Base-by-base conservation (phyloP, 2,329 filamentous ascomycete genomes). In the Aspergillus sp. region DNA sequence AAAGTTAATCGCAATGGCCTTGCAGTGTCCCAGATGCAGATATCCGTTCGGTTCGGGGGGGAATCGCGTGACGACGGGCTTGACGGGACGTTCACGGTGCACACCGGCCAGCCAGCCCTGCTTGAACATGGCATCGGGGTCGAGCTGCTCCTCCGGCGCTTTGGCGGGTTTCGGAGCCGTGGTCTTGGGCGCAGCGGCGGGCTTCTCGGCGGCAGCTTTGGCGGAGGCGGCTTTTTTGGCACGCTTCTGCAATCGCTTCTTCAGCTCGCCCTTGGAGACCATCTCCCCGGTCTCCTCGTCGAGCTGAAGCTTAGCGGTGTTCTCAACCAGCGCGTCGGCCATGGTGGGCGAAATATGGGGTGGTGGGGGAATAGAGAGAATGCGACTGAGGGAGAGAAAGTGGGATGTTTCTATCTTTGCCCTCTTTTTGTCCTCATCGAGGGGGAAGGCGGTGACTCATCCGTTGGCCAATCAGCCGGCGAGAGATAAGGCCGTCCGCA, bases 1-100 rank as follows among this genome's bases (percentile, higher is more conserved):
- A 78, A 98, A 98, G 78, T 98, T 97, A 75, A 98, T 87, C 0
- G 92, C 90, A 74, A 98, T 97, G 22, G 95, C 94, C 80, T 98
- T 98, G 65, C 90, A 90, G 73, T 98, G 95, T 20, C 94, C 94
- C 67, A 98, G 90, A 73, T 97, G 93, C 10, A 97, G 84, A 74
- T 90, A 97, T 56, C 94, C 95, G 75, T 98, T 98, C 52, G 95
- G 95, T 77, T 94, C 90, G 20, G 90, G 90, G 2, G 90, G 90
- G 71, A 94, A 93, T 66, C 90, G 86, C 4, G 90, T 92, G 52
- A 88, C 67, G 18, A 82, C 77, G 31, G 75, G 68, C 54, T 76
- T 71, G 50, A 70, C 65, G 2, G 87, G 87, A 52, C 86, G 83
- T 75, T 89, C 85, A 62, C 87, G 84, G 77, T 88, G 91, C 31